A percentile compares a stretch with the other conserved stretches of the same genome.
These are phyloP conservation scores for Acacia confusa DNA, from an alignment of 306 rosid species.

Conservation along the genomic window DNA sequence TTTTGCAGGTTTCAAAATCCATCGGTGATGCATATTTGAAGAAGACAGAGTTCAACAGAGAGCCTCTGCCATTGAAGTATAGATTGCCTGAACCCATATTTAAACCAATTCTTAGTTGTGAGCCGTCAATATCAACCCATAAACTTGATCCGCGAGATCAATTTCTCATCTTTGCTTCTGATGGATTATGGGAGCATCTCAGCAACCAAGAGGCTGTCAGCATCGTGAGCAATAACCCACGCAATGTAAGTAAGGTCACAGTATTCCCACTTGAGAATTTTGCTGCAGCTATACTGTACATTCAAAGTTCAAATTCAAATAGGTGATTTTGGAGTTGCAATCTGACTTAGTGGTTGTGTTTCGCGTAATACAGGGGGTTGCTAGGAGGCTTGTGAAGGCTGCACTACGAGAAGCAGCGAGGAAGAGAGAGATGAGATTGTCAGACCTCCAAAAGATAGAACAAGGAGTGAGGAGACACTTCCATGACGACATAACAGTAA, in stretches of 20 bases:
- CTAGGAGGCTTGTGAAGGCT: slow-evolving; percentile 53
- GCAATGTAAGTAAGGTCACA: slow-evolving; percentile 63
- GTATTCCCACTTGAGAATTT: not conserved
- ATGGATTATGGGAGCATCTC: slow-evolving; percentile 96
- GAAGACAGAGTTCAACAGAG: slow-evolving; percentile 74
- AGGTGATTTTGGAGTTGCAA: not conserved
- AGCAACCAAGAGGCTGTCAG: slow-evolving; percentile 81
- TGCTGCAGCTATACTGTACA: too few relatives aligned
- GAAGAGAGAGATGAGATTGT: slow-evolving; percentile 77
- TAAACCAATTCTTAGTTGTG: slow-evolving; percentile 73
- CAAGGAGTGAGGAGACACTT: slow-evolving; percentile 86
- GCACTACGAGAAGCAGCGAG: slow-evolving; percentile 86
- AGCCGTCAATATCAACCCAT: slow-evolving; percentile 70
- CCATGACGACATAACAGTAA: slow-evolving; percentile 80
- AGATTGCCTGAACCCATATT: slow-evolving; percentile 70
- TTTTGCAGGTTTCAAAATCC: slow-evolving; percentile 75
- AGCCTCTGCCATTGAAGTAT: slow-evolving; percentile 64
- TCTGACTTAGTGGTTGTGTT: not conserved
- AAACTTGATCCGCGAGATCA: slow-evolving; percentile 69
- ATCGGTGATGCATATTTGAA: slow-evolving; percentile 92
- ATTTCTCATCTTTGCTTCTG: slow-evolving; percentile 89
- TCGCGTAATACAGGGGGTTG: slow-evolving; percentile 63
- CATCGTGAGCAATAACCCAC: slow-evolving; percentile 73
- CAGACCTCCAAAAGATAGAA: slow-evolving; percentile 77
- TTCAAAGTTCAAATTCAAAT: not conserved